Conservation (phyloP, 2,329 filamentous ascomycete species). For the Tolypocladium ophioglossoides region DNA sequence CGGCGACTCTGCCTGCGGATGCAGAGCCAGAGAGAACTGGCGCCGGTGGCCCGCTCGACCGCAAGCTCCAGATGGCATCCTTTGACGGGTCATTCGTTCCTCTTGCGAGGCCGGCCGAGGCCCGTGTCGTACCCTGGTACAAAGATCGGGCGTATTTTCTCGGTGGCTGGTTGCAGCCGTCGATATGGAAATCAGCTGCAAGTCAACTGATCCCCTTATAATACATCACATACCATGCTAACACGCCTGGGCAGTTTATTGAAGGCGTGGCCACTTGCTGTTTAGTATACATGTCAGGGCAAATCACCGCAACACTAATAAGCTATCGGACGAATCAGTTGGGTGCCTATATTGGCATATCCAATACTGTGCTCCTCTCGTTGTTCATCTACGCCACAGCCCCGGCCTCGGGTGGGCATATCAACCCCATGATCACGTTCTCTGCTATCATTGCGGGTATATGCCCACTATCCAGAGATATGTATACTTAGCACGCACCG, state of each 20-base stretch:
- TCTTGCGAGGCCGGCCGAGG: neutral
- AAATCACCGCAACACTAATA: slow-evolving; percentile 17
- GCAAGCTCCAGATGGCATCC: neutral
- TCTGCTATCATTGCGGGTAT: slow-evolving; percentile 39
- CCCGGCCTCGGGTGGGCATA: slow-evolving; percentile 37
- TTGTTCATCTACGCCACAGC: slow-evolving; percentile 38
- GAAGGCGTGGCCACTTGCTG: slow-evolving; percentile 18
- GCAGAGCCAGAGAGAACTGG: neutral
- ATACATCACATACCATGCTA: neutral
- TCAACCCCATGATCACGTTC: slow-evolving; percentile 43
- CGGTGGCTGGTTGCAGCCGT: slow-evolving; percentile 12
- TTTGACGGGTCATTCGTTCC: neutral
- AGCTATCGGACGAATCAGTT: slow-evolving; percentile 15
- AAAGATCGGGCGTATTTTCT: slow-evolving; percentile 12
- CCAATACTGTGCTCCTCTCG: slow-evolving; percentile 28
- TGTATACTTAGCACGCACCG: slow-evolving; percentile 15
- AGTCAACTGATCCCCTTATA: neutral
- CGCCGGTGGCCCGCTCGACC: neutral
- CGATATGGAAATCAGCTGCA: slow-evolving; percentile 17
- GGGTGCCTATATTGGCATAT: slow-evolving; percentile 23
- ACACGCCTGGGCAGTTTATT: slow-evolving; percentile 11
- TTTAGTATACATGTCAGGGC: slow-evolving; percentile 19
- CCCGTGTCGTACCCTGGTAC: slow-evolving; percentile 12
- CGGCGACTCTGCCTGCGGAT: neutral
- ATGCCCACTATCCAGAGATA: slow-evolving; percentile 32